Evolutionary conservation across 1,139 yeast species (phyloP), one percentile per base, ranked within the genome.

Genomic region (Schizosaccharomyces versatilis): DNA sequence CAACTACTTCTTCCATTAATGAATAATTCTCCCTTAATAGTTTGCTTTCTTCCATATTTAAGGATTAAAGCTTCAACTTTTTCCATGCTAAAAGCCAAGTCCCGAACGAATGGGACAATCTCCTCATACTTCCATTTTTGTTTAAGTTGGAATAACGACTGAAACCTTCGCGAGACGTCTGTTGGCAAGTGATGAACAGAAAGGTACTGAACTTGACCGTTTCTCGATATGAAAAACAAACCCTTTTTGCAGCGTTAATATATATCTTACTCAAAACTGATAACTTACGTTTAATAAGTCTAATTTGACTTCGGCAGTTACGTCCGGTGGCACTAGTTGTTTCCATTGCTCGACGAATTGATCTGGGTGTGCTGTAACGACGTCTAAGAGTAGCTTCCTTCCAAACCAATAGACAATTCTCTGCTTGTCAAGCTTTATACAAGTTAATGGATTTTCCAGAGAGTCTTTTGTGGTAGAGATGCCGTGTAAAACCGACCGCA

Each of bases 1-100:
- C 52, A 49, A 15, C 32, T 49, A 10, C 52, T 38, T 38, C 52
- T 38, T 19, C n/a, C 15, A 38, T 38, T 49, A 14, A 49, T 39
- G 40, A 19, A 49, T 5, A 38, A 19, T 32, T 38, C 42, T 15
- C 38, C 40, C 12, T 38, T 38, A 5, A 14, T 39, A 17, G 17
- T 17, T 7, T 49, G 52, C 12, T 49, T 49, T 49, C 52, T 32
- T n/a, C 41, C 52, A 39, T 49, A 49, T 49, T 49, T 49, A 7
- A 49, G 36, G n/a, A 49, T 32, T 6, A 49, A n/a, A 49, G 52
- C 52, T 39, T 49, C 52, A 9, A 39, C 52, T 38, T 19, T 38
- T 9, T 14, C 15, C 14, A 15, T 49, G n/a, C 8, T 15, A 8
- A 39, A 15, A 14, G 42, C 52, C 14, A 49, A 38, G 38, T 24